These are phyloP conservation scores for Citrus unshiu DNA, from an alignment of 345 rosid genomes.

Conservation along the genomic window DNA sequence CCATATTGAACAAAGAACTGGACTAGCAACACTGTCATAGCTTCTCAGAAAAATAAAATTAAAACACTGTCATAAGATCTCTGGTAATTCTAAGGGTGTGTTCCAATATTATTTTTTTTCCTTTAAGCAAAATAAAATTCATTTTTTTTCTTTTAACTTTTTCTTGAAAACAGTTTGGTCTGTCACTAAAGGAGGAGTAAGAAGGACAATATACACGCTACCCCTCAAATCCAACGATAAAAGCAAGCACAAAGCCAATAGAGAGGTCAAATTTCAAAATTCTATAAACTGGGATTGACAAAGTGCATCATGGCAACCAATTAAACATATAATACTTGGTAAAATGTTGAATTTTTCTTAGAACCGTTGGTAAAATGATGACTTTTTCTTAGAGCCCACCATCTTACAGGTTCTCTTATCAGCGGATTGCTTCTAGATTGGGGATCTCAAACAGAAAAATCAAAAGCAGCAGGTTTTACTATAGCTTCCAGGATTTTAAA, in stretches of 20 bases:
- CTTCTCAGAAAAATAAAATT: too few species aligned
- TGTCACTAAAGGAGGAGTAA: neutral
- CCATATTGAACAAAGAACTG: neutral
- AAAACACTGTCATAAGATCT: neutral
- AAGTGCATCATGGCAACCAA: neutral
- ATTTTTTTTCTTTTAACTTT: neutral
- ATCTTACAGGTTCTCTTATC: neutral
- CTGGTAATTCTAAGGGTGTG: too few species aligned
- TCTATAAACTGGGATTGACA: neutral
- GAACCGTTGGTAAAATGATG: neutral
- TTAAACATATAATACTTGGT: neutral
- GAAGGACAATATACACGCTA: neutral
- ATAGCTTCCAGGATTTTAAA: neutral
- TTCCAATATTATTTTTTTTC: neutral
- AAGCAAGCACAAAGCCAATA: neutral
- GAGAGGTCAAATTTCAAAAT: neutral
- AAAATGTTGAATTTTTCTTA: slow-evolving; percentile 6
- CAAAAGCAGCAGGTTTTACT: neutral
- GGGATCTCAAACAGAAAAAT: slow-evolving; percentile 5
- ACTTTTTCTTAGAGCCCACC: neutral
- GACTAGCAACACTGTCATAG: neutral
- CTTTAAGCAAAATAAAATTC: neutral
- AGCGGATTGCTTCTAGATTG: neutral
- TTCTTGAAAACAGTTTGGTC: neutral
- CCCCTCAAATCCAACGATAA: neutral